Evolutionary conservation across 169 alveolate genomes (phyloP).

Genomic region (Eimeria tenella): DNA sequence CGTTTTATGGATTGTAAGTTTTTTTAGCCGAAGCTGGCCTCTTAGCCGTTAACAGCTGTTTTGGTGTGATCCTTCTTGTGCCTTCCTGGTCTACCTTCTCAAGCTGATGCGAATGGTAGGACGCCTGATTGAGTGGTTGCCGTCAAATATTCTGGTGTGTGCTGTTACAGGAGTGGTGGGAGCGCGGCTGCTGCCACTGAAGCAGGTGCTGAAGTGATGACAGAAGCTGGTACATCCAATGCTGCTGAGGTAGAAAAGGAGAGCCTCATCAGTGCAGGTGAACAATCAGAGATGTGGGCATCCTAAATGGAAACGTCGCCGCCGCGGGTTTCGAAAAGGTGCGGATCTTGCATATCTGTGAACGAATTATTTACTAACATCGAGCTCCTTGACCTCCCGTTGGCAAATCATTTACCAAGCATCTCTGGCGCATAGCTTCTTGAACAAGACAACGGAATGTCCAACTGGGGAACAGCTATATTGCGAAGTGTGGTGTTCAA

Average conservation of each 20-base stretch:
- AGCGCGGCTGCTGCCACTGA: slow-evolving; percentile 20
- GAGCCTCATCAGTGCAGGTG: slow-evolving; percentile 67
- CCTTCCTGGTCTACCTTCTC: background rate
- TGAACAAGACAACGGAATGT: background rate
- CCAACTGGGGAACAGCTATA: background rate
- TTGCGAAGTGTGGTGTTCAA: background rate
- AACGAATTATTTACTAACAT: background rate
- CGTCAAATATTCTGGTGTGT: background rate
- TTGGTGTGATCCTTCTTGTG: background rate
- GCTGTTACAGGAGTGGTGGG: slow-evolving; percentile 36
- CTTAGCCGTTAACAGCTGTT: too few relatives aligned
- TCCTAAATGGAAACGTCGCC: slow-evolving; percentile 2
- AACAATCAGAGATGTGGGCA: slow-evolving; percentile 77
- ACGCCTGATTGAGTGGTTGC: background rate
- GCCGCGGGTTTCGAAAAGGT: too few relatives aligned
- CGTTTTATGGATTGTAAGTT: slow-evolving; percentile 40
- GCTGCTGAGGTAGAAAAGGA: slow-evolving; percentile 70
- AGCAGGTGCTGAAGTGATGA: slow-evolving; percentile 27
- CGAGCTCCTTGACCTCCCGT: background rate
- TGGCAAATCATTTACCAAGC: background rate
- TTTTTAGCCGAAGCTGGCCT: background rate
- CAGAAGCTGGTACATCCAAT: slow-evolving; percentile 26
- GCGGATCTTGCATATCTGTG: too few relatives aligned
- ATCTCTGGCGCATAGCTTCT: background rate
- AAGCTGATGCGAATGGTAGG: background rate